phyloP scores from a whole-genome alignment of 352 stramenopile species.

The Phytopythium vexans region DNA sequence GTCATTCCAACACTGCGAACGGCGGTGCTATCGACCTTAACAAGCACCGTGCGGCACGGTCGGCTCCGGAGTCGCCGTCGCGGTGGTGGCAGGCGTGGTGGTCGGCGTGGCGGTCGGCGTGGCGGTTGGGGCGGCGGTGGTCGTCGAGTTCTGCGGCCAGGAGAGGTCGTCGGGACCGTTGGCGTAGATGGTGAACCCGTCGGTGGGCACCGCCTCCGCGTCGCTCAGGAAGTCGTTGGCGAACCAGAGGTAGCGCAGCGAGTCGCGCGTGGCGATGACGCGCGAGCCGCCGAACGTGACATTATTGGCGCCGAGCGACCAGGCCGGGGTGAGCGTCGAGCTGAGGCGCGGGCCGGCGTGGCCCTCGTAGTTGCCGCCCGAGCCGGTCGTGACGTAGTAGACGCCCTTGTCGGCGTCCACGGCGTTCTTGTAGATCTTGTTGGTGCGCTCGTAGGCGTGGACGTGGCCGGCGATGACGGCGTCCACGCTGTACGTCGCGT shows the following conservation, averaged over 20 bases:
- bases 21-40: too few relatives aligned
- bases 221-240: slow-evolving; percentile 33
- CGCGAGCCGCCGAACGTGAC: slow-evolving; percentile 40
- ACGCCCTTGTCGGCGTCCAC: slow-evolving; percentile 28
- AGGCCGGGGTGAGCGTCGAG: slow-evolving; percentile 24
- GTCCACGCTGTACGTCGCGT: slow-evolving; percentile 36
- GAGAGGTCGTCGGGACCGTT: slow-evolving; percentile 28
- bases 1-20: too few relatives aligned
- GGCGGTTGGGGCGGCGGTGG: neutral
- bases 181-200: slow-evolving; percentile 48
- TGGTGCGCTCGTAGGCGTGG: slow-evolving; percentile 44
- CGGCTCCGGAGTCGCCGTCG: slow-evolving; percentile 7
- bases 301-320: slow-evolving; percentile 39
- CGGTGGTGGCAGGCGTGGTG: slow-evolving; percentile 2
- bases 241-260: slow-evolving; percentile 43
- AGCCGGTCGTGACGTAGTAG: slow-evolving; percentile 47
- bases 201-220: slow-evolving; percentile 30
- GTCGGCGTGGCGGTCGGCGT: slow-evolving; percentile 4
- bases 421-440: slow-evolving; percentile 55
- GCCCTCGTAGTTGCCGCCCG: slow-evolving; percentile 51
- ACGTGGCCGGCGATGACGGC: slow-evolving; percentile 46
- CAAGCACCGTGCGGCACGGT: neutral
- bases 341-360: slow-evolving; percentile 29
- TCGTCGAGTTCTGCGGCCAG: slow-evolving; percentile 28
- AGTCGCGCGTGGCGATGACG: slow-evolving; percentile 43